Base-by-base conservation (phyloP, 2,329 filamentous ascomycete genomes). In the Penicillium freii region DNA sequence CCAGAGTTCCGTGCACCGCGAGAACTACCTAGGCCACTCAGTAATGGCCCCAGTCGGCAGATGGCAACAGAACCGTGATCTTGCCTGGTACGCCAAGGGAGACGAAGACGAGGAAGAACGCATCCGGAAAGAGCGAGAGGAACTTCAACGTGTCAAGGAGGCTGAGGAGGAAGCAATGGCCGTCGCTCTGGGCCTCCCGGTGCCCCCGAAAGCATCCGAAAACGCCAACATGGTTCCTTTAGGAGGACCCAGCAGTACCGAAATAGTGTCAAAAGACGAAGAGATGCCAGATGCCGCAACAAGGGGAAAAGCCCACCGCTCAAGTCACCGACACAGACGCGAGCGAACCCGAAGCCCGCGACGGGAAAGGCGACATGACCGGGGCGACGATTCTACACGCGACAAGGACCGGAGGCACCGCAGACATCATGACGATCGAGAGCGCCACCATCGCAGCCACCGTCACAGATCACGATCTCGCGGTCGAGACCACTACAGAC, bases 101-200 rank as follows among this genome's bases (percentile, higher is more conserved):
- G 78, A 82, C n/a, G 75, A 81, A 27, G 72, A 82, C 31, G 75
- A 80, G 17, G 76, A 78, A 11, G 76, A 82, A 40, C 62, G 70
- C 39, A 65, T 69, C 23, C 68, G 78, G 74, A 61, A 86, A 85
- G 83, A 88, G 70, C 82, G 89, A 53, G 86, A 85, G 59, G 93
- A 97, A 74, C 82, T 94, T 66, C 84, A 86, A 65, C 86, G 83
- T 65, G 83, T 97, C 71, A 97, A 96, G 70, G 90, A 96, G 73
- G 91, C 89, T 0, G 94, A 99, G 69, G 90, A 96, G 71, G 93
- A 97, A 73, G 94, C 92, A 1, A 87, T 97, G 71, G 87, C 91
- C 3, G 82, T 81, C 44, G 92, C 92, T 0, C 78, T 99, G 53
- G 94, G 94, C 0, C 77, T 97, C 31, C 91, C 91, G 0, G 81